Conservation (phyloP, 1,284 basidiomycete species). For the Ustilago nuda region DNA sequence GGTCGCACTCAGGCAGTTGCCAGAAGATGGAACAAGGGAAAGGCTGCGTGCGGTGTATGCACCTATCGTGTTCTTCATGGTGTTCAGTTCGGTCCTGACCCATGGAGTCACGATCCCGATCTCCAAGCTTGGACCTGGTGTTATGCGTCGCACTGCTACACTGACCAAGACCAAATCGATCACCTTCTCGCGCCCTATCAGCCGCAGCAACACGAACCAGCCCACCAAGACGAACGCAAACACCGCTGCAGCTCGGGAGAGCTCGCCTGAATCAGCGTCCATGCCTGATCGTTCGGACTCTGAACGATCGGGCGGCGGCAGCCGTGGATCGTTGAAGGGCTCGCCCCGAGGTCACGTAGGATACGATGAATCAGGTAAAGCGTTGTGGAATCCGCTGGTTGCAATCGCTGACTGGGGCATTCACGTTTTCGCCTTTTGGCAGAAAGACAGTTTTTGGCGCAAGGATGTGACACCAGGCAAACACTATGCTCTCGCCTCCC, state of each 20-base stretch:
- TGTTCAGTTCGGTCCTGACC: constrained; percentile 72
- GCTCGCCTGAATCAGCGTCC: constrained; percentile 6
- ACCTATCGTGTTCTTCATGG: constrained; percentile 73
- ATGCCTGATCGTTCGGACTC: constrained; percentile 13
- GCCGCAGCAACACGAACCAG: constrained; percentile 40
- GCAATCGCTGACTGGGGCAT: constrained; percentile 34
- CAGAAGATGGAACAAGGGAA: constrained; percentile 70
- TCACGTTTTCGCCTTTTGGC: constrained; percentile 53
- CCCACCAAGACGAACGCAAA: not conserved
- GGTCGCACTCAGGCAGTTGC: constrained; percentile 71
- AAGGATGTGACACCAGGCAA: constrained; percentile 41
- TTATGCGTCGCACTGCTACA: constrained; percentile 55
- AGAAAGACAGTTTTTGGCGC: constrained; percentile 59
- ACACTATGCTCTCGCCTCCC: constrained; percentile 17
- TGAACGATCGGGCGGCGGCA: not conserved
- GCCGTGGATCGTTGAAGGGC: not conserved
- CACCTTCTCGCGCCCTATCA: constrained; percentile 38
- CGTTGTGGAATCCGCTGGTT: constrained; percentile 57
- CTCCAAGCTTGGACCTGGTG: constrained; percentile 60
- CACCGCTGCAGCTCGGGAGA: not conserved
- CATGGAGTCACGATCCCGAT: constrained; percentile 70
- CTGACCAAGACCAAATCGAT: constrained; percentile 43
- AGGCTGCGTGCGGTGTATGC: constrained; percentile 70
- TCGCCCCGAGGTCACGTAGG: constrained; percentile 36
- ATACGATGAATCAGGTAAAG: constrained; percentile 26